Base-by-base conservation (phyloP, 1,284 basidiomycete genomes). In the Mycena citricolor region DNA sequence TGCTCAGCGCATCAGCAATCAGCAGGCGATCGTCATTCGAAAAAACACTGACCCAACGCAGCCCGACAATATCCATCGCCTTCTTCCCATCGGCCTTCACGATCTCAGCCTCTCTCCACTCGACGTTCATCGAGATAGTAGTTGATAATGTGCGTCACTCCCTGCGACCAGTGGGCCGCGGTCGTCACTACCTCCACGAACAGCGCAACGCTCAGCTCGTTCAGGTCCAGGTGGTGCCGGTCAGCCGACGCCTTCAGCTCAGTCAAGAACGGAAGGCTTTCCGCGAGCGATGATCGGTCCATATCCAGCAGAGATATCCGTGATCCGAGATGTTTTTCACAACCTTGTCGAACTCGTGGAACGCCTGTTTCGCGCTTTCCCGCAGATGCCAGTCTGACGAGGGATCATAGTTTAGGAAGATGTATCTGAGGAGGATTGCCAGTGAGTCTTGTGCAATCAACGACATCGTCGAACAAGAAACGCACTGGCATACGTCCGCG, bases 341-440 rank as follows among this genome's bases (percentile, higher is more conserved):
- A 38, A 66, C 57, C 5, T 62, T 43, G 17, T 66, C 61, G 30
- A 85, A 59, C 20, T 73, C 54, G 3, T 67, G 50, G 25, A 69
- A 69, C 13, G 72, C 65, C 38, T 65, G 54, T 7, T 58, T 55
- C 2, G 79, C 70, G 16, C 67, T 66, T 44, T 76, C 68, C 24
- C 75, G 71, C 32, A 86, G 60, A 30, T 66, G 66, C 80, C 82
- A 89, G 44, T 85, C 81, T 46, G 75, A 55, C 23, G 64, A 68
- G 2, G 73, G 71, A 29, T 79, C 68, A 22, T 69, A 66, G 57
- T 85, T 79, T 35, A 80, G 57, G 61, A 79, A 84, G 11, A 81
- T 62, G 58, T 83, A 87, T 46, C 82, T 84, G 39, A 23, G 36
- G 8, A 26, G 14, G n/a, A n/a, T n/a, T n/a, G n/a, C 12, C 23